These are phyloP conservation scores for Penicillium odoratum DNA, from an alignment of 495 filamentous ascomycete genomes.

Conservation along the genomic window DNA sequence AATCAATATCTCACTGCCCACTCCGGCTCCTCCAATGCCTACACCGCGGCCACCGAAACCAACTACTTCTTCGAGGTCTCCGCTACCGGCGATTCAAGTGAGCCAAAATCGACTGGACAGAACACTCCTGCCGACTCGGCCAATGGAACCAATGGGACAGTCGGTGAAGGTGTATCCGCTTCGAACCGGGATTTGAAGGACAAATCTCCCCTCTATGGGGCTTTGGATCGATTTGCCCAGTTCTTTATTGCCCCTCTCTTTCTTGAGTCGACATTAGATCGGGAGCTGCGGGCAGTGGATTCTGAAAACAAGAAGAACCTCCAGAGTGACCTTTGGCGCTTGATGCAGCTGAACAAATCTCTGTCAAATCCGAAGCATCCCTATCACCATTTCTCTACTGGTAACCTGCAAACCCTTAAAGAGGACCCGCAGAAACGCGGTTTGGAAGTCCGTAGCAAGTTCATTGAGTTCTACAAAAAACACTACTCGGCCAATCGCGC, in stretches of 20 bases:
- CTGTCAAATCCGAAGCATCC: constrained; percentile 88
- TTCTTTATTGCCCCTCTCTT: constrained; percentile 96
- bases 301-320: constrained; percentile 99
- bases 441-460: constrained; percentile 86
- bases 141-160: constrained; percentile 33
- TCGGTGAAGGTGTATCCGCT: constrained; percentile 45
- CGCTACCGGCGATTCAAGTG: constrained; percentile 59
- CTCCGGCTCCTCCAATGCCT: constrained; percentile 92
- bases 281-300: constrained; percentile 90
- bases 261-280: constrained; percentile 82
- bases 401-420: constrained; percentile 86
- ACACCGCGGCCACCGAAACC: constrained; percentile 88
- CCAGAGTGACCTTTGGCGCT: constrained; percentile 90
- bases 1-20: constrained; percentile 86
- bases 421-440: constrained; percentile 78
- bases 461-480: constrained; percentile 87
- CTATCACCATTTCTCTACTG: constrained; percentile 95
- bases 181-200: constrained; percentile 17
- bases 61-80: constrained; percentile 98
- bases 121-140: constrained; percentile 29
- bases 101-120: constrained; percentile 30
- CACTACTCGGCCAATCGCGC: constrained; percentile 95
- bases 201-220: constrained; percentile 77
- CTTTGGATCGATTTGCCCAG: constrained; percentile 93
- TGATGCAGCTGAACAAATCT: constrained; percentile 89